These are phyloP conservation scores for Nitzschia sp. DNA, from an alignment of 108 stramenopile genomes.

Conservation along the genomic window DNA sequence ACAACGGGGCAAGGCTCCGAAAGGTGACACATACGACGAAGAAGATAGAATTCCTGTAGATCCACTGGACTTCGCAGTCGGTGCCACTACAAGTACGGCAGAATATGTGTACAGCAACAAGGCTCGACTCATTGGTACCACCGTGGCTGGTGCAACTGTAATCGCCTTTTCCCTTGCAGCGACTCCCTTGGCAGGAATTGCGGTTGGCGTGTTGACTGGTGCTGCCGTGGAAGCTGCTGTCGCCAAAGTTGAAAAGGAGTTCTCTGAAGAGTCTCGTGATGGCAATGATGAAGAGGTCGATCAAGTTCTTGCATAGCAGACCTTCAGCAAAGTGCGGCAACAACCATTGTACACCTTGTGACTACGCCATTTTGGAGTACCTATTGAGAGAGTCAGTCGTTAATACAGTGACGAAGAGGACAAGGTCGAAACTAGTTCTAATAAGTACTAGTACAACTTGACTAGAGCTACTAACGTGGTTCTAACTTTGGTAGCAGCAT, in stretches of 20 bases:
- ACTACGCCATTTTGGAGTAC: no score
- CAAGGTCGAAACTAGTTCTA: no score
- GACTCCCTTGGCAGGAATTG: background rate
- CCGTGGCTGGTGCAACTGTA: conserved; percentile 2
- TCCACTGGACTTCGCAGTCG: conserved; percentile 17
- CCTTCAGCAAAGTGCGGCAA: no score
- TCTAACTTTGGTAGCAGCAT: no score
- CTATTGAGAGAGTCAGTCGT: no score
- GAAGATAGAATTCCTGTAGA: conserved; percentile 17
- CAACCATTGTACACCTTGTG: no score
- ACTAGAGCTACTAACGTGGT: no score
- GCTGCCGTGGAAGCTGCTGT: background rate
- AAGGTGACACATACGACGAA: conserved; percentile 5
- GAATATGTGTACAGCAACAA: conserved; percentile 19
- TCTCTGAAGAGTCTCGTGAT: no score
- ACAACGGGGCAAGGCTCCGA: background rate
- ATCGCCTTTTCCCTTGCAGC: conserved; percentile 8
- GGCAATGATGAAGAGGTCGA: no score
- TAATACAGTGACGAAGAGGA: no score
- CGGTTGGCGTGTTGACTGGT: conserved; percentile 6
- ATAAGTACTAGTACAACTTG: no score
- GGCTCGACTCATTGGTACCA: conserved; percentile 10
- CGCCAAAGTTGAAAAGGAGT: conserved; percentile 1
- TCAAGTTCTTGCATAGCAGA: no score
- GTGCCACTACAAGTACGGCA: conserved; percentile 1